These are phyloP conservation scores for Phialemoniopsis sp. DNA, from an alignment of 2,329 filamentous ascomycete genomes.

Conservation along the genomic window DNA sequence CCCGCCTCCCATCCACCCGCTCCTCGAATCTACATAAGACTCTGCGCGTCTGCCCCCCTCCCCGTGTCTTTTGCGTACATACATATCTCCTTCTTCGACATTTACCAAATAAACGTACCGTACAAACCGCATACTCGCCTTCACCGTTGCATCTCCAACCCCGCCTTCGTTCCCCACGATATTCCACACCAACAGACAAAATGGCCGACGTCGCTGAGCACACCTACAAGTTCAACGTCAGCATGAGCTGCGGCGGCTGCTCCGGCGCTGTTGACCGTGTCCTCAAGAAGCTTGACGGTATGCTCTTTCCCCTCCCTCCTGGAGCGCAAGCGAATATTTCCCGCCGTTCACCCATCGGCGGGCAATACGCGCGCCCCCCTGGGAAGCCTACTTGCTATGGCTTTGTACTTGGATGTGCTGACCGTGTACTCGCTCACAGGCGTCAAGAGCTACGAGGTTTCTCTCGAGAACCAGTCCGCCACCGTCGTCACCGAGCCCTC, in stretches of 20 bases:
- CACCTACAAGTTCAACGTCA: slow-evolving; percentile 92
- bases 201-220: slow-evolving; percentile 75
- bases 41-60: no score
- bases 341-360: no score
- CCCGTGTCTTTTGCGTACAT: no score
- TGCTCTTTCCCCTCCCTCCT: slow-evolving; percentile 20
- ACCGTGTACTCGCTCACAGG: slow-evolving; percentile 44
- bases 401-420: no score
- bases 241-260: slow-evolving; percentile 95
- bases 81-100: no score
- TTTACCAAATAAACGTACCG: no score
- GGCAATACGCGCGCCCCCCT: no score
- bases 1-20: no score
- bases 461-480: slow-evolving; percentile 80
- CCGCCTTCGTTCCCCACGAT: background rate
- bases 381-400: no score
- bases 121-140: no score
- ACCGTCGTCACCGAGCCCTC: slow-evolving; percentile 66
- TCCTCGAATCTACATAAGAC: no score
- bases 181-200: slow-evolving; percentile 16
- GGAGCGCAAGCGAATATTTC: no score
- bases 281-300: slow-evolving; percentile 87
- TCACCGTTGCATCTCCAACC: background rate
- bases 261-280: slow-evolving; percentile 90
- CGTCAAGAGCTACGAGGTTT: slow-evolving; percentile 82